Percentiles rank a stretch among this genome's conserved stretches.
Conservation (phyloP, 1,139 yeast species). For the Magnusiomyces sp. region DNA sequence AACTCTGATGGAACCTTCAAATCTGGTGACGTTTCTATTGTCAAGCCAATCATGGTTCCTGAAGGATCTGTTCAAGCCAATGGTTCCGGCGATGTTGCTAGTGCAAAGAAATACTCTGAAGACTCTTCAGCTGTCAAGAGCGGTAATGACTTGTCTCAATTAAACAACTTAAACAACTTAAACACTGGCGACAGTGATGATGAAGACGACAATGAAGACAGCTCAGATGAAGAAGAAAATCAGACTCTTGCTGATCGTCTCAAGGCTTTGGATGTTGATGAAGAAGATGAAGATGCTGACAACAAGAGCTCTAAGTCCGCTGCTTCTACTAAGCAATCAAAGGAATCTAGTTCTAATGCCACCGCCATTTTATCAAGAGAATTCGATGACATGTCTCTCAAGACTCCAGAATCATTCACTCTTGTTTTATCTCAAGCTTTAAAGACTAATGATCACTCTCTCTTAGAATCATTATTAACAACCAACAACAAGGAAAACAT, state of each 20-base stretch:
- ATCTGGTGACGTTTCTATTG: conserved; percentile 18
- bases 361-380: neutral
- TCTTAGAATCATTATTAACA: conserved; percentile 61
- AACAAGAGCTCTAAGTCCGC: conserved; percentile 4
- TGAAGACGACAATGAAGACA: conserved; percentile 29
- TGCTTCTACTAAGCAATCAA: conserved; percentile 18
- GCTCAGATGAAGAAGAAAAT: conserved; percentile 28
- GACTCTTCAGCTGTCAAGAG: conserved; percentile 44
- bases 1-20: conserved; percentile 26
- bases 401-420: conserved; percentile 32
- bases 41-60: conserved; percentile 18
- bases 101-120: conserved; percentile 58
- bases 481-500: conserved; percentile 66
- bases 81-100: conserved; percentile 51
- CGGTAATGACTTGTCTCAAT: conserved; percentile 42
- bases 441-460: conserved; percentile 33
- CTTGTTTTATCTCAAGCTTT: conserved; percentile 36
- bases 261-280: conserved; percentile 31
- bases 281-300: conserved; percentile 9
- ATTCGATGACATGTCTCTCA: conserved; percentile 4
- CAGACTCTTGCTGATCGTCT: conserved; percentile 36
- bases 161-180: conserved; percentile 30
- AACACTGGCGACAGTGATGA: conserved; percentile 21
- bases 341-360: conserved; percentile 13
- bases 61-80: conserved; percentile 15